Conservation (phyloP, 352 stramenopile species). For the Thalassiosira livingstoniorum region DNA sequence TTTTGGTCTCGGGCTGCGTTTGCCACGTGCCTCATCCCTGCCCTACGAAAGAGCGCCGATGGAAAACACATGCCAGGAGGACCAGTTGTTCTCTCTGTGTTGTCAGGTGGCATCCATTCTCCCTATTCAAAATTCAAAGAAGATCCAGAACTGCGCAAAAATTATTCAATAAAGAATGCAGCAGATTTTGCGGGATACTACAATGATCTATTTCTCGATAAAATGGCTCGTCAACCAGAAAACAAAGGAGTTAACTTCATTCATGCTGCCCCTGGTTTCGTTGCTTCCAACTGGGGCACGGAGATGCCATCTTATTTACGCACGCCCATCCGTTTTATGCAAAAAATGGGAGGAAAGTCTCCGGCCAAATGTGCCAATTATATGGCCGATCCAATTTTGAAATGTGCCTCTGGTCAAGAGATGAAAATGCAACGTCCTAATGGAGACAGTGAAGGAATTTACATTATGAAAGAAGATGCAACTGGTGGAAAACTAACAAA, state of each 20-base stretch:
- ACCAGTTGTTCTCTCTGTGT: conserved; percentile 63
- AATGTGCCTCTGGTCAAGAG: conserved; percentile 21
- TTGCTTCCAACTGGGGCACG: conserved; percentile 80
- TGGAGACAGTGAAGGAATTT: conserved; percentile 13
- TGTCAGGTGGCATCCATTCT: conserved; percentile 77
- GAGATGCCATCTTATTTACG: conserved; percentile 69
- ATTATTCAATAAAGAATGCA: conserved; percentile 77
- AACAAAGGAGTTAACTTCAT: conserved; percentile 66
- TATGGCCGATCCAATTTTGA: conserved; percentile 53
- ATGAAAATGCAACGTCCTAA: conserved; percentile 18
- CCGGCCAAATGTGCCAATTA: conserved; percentile 52
- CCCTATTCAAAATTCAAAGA: conserved; percentile 60
- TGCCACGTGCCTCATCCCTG: conserved; percentile 53
- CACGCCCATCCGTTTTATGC: conserved; percentile 55
- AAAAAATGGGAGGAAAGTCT: conserved; percentile 48
- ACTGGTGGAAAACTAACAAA: conserved; percentile 44
- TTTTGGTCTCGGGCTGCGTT: conserved; percentile 76
- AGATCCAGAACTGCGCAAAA: conserved; percentile 66
- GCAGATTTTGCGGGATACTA: conserved; percentile 81
- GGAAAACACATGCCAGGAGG: conserved; percentile 27
- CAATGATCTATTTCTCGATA: conserved; percentile 78
- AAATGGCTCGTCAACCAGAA: conserved; percentile 42
- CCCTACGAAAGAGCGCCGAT: conserved; percentile 24
- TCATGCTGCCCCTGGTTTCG: conserved; percentile 77
- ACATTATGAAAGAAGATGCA: conserved; percentile 57